phyloP scores from a whole-genome alignment of 805 yeast species.

The Komagataella mondaviorum region DNA sequence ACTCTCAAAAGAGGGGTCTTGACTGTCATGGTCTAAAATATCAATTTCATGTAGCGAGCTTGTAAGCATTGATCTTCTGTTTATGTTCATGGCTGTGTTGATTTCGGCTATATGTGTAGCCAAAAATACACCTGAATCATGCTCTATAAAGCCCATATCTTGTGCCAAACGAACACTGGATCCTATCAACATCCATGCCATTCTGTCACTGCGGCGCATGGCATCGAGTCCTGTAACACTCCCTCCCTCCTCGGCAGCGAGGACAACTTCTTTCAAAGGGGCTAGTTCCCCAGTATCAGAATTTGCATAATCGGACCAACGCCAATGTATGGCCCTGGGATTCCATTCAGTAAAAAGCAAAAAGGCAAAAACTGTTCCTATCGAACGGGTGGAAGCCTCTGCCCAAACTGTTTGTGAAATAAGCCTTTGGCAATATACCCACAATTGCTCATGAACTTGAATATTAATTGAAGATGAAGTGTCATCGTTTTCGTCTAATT shows the following conservation, averaged over 20 bases:
- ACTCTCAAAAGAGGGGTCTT: not conserved
- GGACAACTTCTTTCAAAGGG: constrained; percentile 5
- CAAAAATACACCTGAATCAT: constrained; percentile 57
- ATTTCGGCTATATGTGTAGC: constrained; percentile 83
- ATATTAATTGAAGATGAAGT: constrained; percentile 20
- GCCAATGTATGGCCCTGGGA: constrained; percentile 85
- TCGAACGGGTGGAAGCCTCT: constrained; percentile 75
- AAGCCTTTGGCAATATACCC: constrained; percentile 74
- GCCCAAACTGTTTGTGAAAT: constrained; percentile 90
- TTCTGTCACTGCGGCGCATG: constrained; percentile 72
- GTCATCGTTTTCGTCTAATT: constrained; percentile 22
- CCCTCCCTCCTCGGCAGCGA: constrained; percentile 14
- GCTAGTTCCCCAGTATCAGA: constrained; percentile 26
- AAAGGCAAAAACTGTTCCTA: constrained; percentile 80
- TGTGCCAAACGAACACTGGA: constrained; percentile 79
- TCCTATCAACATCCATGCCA: constrained; percentile 92
- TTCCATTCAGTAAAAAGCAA: constrained; percentile 89
- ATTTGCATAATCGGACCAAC: constrained; percentile 77
- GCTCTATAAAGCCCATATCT: constrained; percentile 70
- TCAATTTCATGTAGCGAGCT: constrained; percentile 60
- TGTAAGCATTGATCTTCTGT: constrained; percentile 65
- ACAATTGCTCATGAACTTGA: constrained; percentile 62
- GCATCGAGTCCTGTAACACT: constrained; percentile 69
- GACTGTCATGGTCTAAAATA: constrained; percentile 27
- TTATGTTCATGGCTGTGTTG: constrained; percentile 68